These are phyloP conservation scores for Spergularia bocconei DNA, from an alignment of 148 eudicot genomes.

Conservation along the genomic window DNA sequence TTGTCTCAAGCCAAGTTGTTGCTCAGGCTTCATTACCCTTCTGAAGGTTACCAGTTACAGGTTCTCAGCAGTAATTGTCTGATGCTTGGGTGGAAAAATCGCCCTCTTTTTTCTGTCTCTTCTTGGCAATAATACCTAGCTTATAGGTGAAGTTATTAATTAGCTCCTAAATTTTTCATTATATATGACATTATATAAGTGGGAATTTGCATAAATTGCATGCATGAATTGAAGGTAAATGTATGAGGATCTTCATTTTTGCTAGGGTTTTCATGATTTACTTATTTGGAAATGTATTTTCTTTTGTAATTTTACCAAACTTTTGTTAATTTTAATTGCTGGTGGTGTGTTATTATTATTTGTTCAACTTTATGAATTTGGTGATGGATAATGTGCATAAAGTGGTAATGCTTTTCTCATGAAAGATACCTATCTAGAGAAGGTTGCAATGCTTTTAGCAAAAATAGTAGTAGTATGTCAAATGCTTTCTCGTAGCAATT, in stretches of 20 bases:
- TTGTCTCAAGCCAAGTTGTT: conserved; percentile 84
- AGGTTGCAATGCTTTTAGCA: conserved; percentile 5
- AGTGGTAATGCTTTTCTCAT: background rate
- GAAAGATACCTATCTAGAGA: conserved; percentile 13
- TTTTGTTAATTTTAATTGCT: background rate
- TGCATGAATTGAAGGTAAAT: background rate
- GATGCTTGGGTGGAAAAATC: conserved; percentile 85
- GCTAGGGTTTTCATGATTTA: too few relatives aligned
- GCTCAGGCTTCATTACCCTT: conserved; percentile 85
- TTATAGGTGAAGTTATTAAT: too few relatives aligned
- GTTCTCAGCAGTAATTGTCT: conserved; percentile 45
- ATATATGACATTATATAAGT: too few relatives aligned
- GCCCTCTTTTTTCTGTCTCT: conserved; percentile 79
- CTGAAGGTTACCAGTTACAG: conserved; percentile 80
- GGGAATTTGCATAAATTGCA: background rate
- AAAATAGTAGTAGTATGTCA: background rate
- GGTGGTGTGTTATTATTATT: background rate
- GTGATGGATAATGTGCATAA: background rate
- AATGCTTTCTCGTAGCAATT: background rate
- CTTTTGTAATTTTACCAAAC: too few relatives aligned
- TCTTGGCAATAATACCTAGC: conserved; percentile 57
- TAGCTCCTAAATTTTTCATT: background rate
- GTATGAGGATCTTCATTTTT: background rate
- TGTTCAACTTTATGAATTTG: background rate
- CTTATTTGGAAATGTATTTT: too few relatives aligned